Evolutionary conservation across 306 rosid species (phyloP), one percentile per base, ranked within the genome.

Genomic region (Arachis stenosperma): DNA sequence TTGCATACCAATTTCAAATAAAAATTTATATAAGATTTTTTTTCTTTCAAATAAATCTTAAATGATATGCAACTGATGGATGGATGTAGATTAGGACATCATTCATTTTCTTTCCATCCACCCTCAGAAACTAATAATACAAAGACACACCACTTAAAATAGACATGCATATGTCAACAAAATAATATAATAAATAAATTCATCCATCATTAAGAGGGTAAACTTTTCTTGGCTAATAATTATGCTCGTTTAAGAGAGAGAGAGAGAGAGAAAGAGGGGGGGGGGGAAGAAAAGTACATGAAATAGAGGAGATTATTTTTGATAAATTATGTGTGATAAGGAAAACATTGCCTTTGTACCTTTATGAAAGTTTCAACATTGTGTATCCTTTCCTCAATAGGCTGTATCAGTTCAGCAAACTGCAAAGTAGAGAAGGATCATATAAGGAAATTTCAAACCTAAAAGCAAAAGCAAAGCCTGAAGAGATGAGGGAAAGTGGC

Each of bases 331-430:
- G 8, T 53, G 17, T 17, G 0, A 63, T 22, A 17, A 4, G 11
- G 22, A 5, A 43, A 39, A 52, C 71, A 54, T 40, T 46, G 48
- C 62, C 40, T 63, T 52, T 29, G 67, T 86, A 94, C 99, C 99
- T 94, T 91, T 44, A 91, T 86, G 85, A 84, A 94, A 67, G 81
- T 65, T 62, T 85, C 65, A 57, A 94, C 90, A 75, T 86, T 88
- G 14, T 37, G 79, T 46, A 83, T 90, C 69, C 99, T 85, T 50
- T 84, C 87, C 80, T 89, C 95, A 66, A 91, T 71, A 72, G 96
- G 88, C 75, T 91, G 91, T 78, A 94, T 89, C 63, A 94, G 71
- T 79, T 89, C 98, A 58, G 88, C 70, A 69, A 78, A 89, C 98
- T 94, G 91, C 81, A 76, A 78, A 66, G 61, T 33, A 54, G 47